Evolutionary conservation across 768 basidiomycete species (phyloP).

Genomic region (Rubroboletus satanas): DNA sequence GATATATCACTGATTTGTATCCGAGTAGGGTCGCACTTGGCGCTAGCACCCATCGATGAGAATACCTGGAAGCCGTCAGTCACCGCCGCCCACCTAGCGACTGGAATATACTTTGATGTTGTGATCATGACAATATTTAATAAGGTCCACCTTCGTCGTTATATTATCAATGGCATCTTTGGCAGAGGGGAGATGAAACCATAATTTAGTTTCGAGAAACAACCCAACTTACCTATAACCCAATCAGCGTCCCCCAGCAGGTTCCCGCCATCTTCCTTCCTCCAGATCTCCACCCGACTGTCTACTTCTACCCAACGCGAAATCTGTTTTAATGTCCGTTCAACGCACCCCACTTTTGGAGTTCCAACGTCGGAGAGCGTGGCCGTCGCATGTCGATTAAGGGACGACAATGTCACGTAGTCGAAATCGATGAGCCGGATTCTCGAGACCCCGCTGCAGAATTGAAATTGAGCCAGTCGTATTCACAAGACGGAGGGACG

Average conservation of each 20-base stretch:
- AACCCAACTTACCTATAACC: slow-evolving; percentile 71
- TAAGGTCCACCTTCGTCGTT: slow-evolving; percentile 89
- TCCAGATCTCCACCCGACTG: slow-evolving; percentile 79
- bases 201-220: neutral
- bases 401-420: slow-evolving; percentile 89
- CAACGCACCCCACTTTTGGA: slow-evolving; percentile 82
- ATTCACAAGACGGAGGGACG: neutral
- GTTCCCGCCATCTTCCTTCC: slow-evolving; percentile 68
- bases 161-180: slow-evolving; percentile 97
- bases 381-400: slow-evolving; percentile 94
- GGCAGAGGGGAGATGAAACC: slow-evolving; percentile 5
- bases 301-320: slow-evolving; percentile 89
- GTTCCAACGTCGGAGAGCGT: slow-evolving; percentile 86
- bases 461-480: neutral
- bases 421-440: slow-evolving; percentile 92
- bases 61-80: slow-evolving; percentile 56
- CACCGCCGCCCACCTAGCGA: neutral
- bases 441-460: slow-evolving; percentile 62
- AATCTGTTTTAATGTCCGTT: slow-evolving; percentile 63
- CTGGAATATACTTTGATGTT: slow-evolving; percentile 60
- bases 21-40: slow-evolving; percentile 91
- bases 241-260: slow-evolving; percentile 86
- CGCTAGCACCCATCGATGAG: slow-evolving; percentile 95
- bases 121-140: slow-evolving; percentile 81
- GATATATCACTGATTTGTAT: slow-evolving; percentile 96